Evolutionary conservation across 106 monocot species (phyloP), one percentile per base, ranked within the genome.

Genomic region (Iris macrosiphon): DNA sequence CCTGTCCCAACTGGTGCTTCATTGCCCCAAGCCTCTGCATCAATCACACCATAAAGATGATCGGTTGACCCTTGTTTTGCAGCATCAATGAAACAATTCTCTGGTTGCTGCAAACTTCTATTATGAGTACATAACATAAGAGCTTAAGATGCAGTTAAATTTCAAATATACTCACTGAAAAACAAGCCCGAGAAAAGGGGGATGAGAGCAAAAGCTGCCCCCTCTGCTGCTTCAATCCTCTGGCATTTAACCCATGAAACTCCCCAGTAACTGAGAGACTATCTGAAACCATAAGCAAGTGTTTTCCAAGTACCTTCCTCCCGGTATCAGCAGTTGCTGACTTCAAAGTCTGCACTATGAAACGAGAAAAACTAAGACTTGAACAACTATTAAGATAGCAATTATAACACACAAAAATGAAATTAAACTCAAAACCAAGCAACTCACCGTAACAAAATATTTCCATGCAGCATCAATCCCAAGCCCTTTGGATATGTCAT

Each of bases 21-120:
- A 63, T 83, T 80, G 2, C 96, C 96, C 96, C 96, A 98, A 29
- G 79, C 60, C 39, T 87, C 29, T 29, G 86, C 76, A 69, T 90
- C 96, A 38, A 90, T 40, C 23, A 69, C 72, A 27, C 96, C 96
- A 58, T 30, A 21, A 31, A 98, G 86, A 55, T 52, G 13, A 73
- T 98, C 96, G 0, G 30, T 49, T 17, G 49, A 61, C 26, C 70
- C 61, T 40, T 86, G 51, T 49, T 87, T 98, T 30, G 85, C 90
- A 45, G 96, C 96, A 61, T 77, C 67, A 26, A 90, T 60, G 52
- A 98, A 90, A 51, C 53, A 58, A 26, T 57, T 68, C 4, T 39
- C 74, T 31, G 96, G 96, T 45, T 69, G 80, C 96, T 98, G 72
- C 59, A 65, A 38, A 42, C 31, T 38, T 24, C 37, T 4, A 3